Percentiles rank a stretch among this genome's conserved stretches.
Evolutionary conservation across 202 grass and related monocot species (phyloP).

Genomic region (Setaria italica): DNA sequence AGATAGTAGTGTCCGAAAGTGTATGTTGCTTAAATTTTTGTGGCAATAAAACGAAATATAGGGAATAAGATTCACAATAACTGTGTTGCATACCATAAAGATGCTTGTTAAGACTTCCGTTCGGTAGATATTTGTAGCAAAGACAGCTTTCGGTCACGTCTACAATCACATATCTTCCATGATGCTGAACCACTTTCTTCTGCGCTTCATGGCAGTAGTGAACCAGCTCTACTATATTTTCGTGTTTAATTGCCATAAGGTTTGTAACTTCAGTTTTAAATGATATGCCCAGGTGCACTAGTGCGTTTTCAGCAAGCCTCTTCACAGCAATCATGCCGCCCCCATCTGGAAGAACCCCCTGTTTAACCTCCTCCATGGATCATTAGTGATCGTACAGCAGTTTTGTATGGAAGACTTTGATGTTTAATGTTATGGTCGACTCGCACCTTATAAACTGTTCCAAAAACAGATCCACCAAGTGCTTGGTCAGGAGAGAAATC

Average conservation of each 20-base stretch:
- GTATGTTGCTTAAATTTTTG: not conserved
- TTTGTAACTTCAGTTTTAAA: constrained; percentile 21
- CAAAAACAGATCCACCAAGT: constrained; percentile 6
- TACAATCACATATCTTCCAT: constrained; percentile 25
- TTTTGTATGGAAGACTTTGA: not conserved
- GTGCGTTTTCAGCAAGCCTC: constrained; percentile 1
- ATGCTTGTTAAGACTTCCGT: constrained; percentile 6
- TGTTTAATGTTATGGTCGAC: not conserved
- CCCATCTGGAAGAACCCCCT: not conserved
- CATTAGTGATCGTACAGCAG: not conserved
- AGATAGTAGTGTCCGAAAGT: not conserved
- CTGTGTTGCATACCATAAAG: constrained; percentile 1
- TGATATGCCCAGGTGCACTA: not conserved
- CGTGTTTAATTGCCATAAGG: constrained; percentile 1
- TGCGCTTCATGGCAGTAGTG: constrained; percentile 3
- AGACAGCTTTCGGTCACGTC: constrained; percentile 12
- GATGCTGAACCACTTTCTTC: constrained; percentile 19
- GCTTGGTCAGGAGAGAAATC: not conserved
- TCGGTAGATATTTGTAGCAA: not conserved
- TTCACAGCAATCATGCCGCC: constrained; percentile 3
- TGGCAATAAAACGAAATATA: not conserved
- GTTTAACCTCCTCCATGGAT: not conserved
- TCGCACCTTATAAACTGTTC: constrained; percentile 10
- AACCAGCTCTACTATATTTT: constrained; percentile 13
- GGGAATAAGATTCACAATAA: not conserved